Evolutionary conservation across 2,329 filamentous ascomycete species (phyloP).

Genomic region (Metarhizium album): DNA sequence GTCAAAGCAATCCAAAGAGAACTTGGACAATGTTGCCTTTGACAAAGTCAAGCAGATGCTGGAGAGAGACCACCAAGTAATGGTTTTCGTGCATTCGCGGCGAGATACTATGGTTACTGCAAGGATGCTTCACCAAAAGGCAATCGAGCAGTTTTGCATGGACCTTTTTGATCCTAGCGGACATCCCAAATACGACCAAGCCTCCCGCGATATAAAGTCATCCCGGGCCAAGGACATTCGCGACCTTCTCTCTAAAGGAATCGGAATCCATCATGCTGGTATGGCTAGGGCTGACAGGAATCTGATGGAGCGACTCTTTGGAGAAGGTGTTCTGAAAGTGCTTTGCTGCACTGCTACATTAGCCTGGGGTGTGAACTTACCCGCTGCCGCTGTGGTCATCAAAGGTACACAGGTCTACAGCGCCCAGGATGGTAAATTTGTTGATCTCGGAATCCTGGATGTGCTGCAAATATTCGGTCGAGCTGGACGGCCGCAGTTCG

Average conservation of each 20-base stretch:
- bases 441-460: constrained; percentile 91
- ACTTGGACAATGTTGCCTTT: constrained; percentile 77
- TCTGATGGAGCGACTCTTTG: constrained; percentile 86
- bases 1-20: constrained; percentile 72
- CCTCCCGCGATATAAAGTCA: constrained; percentile 72
- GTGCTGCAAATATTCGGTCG: constrained; percentile 97
- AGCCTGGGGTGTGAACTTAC: constrained; percentile 97
- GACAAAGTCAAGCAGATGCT: constrained; percentile 96
- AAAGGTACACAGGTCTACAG: constrained; percentile 98
- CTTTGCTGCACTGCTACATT: constrained; percentile 96
- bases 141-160: constrained; percentile 64
- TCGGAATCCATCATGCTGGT: constrained; percentile 92
- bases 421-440: constrained; percentile 90
- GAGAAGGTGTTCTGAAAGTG: constrained; percentile 86
- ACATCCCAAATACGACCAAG: constrained; percentile 71
- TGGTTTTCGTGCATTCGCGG: constrained; percentile 97
- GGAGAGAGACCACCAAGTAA: constrained; percentile 83
- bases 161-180: constrained; percentile 74
- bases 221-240: constrained; percentile 79
- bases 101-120: constrained; percentile 89
- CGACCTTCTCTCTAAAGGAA: constrained; percentile 79
- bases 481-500: constrained; percentile 93
- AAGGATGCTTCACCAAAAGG: constrained; percentile 76
- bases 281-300: constrained; percentile 94
- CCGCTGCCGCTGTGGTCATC: constrained; percentile 91